A percentile compares a stretch with the other conserved stretches of the same genome.
Evolutionary conservation across 768 basidiomycete genomes (phyloP).

Genomic region (Panellus pusillus): DNA sequence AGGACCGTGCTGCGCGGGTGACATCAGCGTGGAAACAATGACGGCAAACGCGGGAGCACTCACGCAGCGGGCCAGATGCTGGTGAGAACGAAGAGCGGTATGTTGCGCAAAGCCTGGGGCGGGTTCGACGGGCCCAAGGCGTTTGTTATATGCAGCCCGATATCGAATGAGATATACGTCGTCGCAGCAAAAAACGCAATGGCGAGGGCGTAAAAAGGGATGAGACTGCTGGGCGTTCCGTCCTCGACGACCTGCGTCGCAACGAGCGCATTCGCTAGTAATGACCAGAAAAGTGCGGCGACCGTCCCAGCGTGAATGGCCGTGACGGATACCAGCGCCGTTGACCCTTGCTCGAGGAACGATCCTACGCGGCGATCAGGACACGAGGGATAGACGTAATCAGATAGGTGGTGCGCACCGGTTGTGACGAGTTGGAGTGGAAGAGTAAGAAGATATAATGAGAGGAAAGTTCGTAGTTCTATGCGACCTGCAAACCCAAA

Average conservation of each 20-base stretch:
- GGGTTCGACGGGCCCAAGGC: slow-evolving; percentile 62
- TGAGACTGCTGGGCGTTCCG: slow-evolving; percentile 69
- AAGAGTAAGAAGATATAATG: slow-evolving; percentile 68
- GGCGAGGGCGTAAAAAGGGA: slow-evolving; percentile 61
- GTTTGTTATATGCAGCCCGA: slow-evolving; percentile 63
- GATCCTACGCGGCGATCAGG: slow-evolving; percentile 42
- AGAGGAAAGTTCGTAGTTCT: slow-evolving; percentile 68
- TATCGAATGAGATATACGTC: slow-evolving; percentile 83
- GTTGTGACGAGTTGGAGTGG: slow-evolving; percentile 81
- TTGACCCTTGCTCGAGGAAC: slow-evolving; percentile 75
- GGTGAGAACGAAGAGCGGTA: slow-evolving; percentile 79
- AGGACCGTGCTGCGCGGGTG: slow-evolving; percentile 51
- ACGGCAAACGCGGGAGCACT: slow-evolving; percentile 29
- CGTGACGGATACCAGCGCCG: slow-evolving; percentile 63
- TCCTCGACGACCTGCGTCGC: slow-evolving; percentile 93
- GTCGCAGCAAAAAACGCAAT: slow-evolving; percentile 68
- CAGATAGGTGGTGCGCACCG: background rate
- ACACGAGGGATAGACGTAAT: background rate
- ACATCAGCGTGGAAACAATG: background rate
- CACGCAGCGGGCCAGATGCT: slow-evolving; percentile 78
- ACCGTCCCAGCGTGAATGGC: slow-evolving; percentile 81
- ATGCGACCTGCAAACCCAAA: slow-evolving; percentile 48
- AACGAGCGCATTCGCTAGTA: slow-evolving; percentile 75
- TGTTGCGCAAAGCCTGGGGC: slow-evolving; percentile 55
- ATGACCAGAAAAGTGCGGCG: slow-evolving; percentile 75